Conservation (phyloP, 768 basidiomycete species). For the Lactarius hatsudake region DNA sequence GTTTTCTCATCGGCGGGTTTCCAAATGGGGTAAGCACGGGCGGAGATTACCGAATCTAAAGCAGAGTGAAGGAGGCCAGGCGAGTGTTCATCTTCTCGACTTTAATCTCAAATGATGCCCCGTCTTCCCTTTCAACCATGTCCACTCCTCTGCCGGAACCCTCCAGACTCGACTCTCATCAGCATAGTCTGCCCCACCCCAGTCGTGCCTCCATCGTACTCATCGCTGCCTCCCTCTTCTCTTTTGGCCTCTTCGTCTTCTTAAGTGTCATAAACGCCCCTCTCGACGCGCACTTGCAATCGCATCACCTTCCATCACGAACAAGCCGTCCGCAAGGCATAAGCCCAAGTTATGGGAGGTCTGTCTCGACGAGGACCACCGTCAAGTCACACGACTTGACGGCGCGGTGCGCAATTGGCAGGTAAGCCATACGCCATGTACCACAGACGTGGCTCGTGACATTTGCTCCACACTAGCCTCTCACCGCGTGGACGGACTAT, state of each 20-base stretch:
- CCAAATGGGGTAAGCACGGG: not conserved
- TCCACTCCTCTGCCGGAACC: not conserved
- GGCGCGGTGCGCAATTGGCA: slow-evolving; percentile 7
- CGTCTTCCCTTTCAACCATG: slow-evolving; percentile 2
- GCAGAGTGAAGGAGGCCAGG: no score
- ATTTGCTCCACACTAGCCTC: slow-evolving; percentile 8
- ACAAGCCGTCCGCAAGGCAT: not conserved
- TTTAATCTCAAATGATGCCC: not conserved
- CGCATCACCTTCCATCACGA: not conserved
- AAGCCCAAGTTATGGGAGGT: slow-evolving; percentile 22
- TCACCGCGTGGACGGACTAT: slow-evolving; percentile 22
- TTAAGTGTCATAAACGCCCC: slow-evolving; percentile 1
- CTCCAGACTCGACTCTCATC: not conserved
- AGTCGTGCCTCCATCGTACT: slow-evolving; percentile 1
- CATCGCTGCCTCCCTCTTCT: not conserved
- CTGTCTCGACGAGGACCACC: slow-evolving; percentile 6
- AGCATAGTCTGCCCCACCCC: not conserved
- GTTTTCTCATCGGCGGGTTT: not conserved
- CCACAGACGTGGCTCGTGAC: not conserved
- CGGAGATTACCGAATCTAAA: not conserved
- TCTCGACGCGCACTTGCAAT: not conserved
- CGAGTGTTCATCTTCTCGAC: not conserved
- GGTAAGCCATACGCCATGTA: slow-evolving; percentile 4
- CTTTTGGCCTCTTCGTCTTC: slow-evolving; percentile 1
- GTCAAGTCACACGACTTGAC: not conserved